Evolutionary conservation across 2,329 filamentous ascomycete species (phyloP).

Genomic region (Fonsecaea nubica): DNA sequence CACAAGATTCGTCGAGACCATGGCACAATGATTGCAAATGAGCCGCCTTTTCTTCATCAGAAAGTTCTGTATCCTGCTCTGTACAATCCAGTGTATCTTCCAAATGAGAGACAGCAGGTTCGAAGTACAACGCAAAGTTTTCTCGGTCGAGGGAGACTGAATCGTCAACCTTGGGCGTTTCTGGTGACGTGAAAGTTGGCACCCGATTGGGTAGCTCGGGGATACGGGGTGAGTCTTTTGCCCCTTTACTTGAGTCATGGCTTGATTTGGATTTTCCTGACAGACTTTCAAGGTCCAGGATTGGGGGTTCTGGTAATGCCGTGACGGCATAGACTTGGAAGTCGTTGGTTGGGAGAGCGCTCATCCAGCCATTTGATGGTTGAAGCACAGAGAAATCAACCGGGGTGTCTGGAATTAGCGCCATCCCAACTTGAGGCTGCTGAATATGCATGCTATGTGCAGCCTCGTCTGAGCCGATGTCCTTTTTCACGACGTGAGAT

Average conservation of each 20-base stretch:
- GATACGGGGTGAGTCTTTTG: slow-evolving; percentile 28
- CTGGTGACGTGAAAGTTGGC: slow-evolving; percentile 46
- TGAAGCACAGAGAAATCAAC: slow-evolving; percentile 77
- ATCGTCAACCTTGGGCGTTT: slow-evolving; percentile 57
- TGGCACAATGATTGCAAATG: slow-evolving; percentile 30
- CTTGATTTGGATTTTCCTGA: slow-evolving; percentile 67
- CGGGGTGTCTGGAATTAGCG: slow-evolving; percentile 79
- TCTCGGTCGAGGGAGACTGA: slow-evolving; percentile 49
- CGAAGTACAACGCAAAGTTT: slow-evolving; percentile 29
- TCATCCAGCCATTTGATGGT: slow-evolving; percentile 59
- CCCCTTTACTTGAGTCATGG: slow-evolving; percentile 10
- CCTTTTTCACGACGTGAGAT: slow-evolving; percentile 62
- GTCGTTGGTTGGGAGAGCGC: slow-evolving; percentile 55
- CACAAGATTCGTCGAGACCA: slow-evolving; percentile 35
- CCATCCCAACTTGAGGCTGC: slow-evolving; percentile 74
- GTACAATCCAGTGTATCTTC: slow-evolving; percentile 22
- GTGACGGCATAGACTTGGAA: slow-evolving; percentile 68
- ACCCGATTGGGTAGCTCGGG: slow-evolving; percentile 35
- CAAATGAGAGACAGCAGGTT: slow-evolving; percentile 20
- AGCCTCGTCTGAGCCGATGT: slow-evolving; percentile 66
- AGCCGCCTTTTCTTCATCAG: slow-evolving; percentile 24
- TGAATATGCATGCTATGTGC: slow-evolving; percentile 60
- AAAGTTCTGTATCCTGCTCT: slow-evolving; percentile 2
- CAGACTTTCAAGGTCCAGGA: slow-evolving; percentile 66
- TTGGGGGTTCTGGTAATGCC: slow-evolving; percentile 71